Evolutionary conservation across 163 green algal genomes (phyloP), one percentile per base, ranked within the genome.

Genomic region (Picocystis sp.): DNA sequence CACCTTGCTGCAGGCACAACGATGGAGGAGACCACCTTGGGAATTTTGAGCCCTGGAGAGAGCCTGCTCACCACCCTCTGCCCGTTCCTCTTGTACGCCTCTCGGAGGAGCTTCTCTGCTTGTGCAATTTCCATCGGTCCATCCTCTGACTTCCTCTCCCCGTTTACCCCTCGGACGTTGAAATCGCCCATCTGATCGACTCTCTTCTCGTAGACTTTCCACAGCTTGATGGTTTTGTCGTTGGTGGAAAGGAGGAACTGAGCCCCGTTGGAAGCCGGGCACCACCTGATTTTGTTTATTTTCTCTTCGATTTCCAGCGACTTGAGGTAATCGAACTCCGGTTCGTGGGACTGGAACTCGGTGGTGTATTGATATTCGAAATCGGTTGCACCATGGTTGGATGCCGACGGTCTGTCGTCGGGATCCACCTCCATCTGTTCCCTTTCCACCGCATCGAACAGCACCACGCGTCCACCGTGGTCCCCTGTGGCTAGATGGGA

Each of bases 321-420:
- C 63, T 98, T 98, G 1, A 99, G 71, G 65, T 97, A 99, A 56
- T 99, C 91, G 71, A 99, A 99, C 73, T 99, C 91, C 3, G 89
- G 85, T 65, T 98, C 86, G 67, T 99, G 91, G 12, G 74, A 89
- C 74, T 99, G 91, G 54, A 99, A 99, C 74, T 99, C 91, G 1
- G 90, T 96, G 17, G 93, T 79, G 68, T 99, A 97, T 3, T 84
- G 67, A 62, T 92, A 98, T 68, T 98, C 90, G 54, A 93, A 43
- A 22, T 21, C 42, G 17, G 11, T 17, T 38, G 29, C 29, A 38
- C 10, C 47, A 50, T 9, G 1, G 21, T 24, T 33, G 44, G 21
- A 24, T 12, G 22, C 44, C 5, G 44, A 33, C 44, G 44, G 44
- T 9, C 21, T 33, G 5, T 50, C 44, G 22, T 50, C 44, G 6